Evolutionary conservation across 1,139 yeast species (phyloP).

Genomic region (Zygosaccharomyces pseudobailii): DNA sequence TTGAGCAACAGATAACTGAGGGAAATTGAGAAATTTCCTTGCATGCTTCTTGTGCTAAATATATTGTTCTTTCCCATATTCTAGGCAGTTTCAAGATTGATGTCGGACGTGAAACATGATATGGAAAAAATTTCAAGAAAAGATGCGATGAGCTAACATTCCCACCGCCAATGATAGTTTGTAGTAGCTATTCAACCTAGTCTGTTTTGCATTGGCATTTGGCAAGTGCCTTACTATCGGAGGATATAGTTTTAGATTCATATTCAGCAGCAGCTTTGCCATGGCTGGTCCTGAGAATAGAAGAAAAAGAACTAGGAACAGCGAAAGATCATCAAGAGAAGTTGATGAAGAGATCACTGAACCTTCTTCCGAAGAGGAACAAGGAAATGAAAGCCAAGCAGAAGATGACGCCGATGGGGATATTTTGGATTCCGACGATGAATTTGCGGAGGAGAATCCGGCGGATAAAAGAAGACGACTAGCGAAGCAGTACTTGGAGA

Average conservation of each 20-base stretch:
- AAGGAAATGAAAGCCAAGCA: constrained; percentile 15
- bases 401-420: constrained; percentile 39
- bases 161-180: background rate
- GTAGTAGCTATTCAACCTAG: background rate
- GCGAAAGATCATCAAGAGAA: constrained; percentile 10
- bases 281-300: constrained; percentile 20
- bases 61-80: background rate
- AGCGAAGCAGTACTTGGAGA: constrained; percentile 88
- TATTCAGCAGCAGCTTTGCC: background rate
- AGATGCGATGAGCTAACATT: constrained; percentile 20
- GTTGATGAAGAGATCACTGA: constrained; percentile 35
- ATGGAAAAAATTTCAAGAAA: constrained; percentile 19
- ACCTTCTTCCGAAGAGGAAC: constrained; percentile 35
- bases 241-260: background rate
- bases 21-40: constrained; percentile 3
- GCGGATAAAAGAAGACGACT: constrained; percentile 92
- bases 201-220: background rate
- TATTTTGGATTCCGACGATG: constrained; percentile 61
- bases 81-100: background rate
- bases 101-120: constrained; percentile 8
- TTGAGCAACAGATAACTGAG: constrained; percentile 35
- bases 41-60: background rate
- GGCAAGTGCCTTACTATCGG: background rate
- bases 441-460: constrained; percentile 68
- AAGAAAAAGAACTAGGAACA: constrained; percentile 25